Conservation (phyloP, 495 filamentous ascomycete species). For the Daldinia grandis region DNA sequence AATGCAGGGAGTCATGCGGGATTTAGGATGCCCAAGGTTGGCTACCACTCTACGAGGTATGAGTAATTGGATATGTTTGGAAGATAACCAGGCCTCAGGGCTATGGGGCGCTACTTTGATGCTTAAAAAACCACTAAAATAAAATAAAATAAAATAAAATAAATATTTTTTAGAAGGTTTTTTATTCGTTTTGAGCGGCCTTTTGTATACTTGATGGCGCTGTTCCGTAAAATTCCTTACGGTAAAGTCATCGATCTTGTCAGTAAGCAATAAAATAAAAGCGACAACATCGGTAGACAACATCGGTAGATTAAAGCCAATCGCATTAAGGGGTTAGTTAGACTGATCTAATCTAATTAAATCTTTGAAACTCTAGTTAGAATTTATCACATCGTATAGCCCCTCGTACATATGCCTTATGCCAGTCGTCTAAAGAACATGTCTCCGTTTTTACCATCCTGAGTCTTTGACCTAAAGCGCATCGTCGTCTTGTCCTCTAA, state of each 20-base stretch:
- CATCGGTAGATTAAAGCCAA: background rate
- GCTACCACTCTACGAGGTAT: background rate
- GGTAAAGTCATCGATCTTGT: no score
- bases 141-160: background rate
- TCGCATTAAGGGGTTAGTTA: background rate
- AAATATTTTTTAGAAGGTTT: no score
- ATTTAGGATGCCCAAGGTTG: background rate
- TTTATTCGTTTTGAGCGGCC: no score
- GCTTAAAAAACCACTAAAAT: background rate
- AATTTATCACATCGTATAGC: background rate
- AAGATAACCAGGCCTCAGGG: background rate
- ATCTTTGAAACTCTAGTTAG: background rate
- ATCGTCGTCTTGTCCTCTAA: slow-evolving; percentile 17
- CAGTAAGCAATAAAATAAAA: no score
- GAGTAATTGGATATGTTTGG: background rate
- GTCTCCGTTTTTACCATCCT: slow-evolving; percentile 9
- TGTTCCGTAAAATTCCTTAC: no score
- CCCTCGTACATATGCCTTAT: background rate
- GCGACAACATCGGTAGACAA: no score
- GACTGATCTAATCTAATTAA: background rate
- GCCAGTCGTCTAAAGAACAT: slow-evolving; percentile 23
- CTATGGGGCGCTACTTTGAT: no score
- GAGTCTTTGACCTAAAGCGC: slow-evolving; percentile 17
- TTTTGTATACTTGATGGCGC: no score
- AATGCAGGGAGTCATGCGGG: background rate